Percentiles rank a stretch among this genome's conserved stretches.
Conservation (phyloP, 202 grass and related monocot species). For the Cymbopogon flexuosus region DNA sequence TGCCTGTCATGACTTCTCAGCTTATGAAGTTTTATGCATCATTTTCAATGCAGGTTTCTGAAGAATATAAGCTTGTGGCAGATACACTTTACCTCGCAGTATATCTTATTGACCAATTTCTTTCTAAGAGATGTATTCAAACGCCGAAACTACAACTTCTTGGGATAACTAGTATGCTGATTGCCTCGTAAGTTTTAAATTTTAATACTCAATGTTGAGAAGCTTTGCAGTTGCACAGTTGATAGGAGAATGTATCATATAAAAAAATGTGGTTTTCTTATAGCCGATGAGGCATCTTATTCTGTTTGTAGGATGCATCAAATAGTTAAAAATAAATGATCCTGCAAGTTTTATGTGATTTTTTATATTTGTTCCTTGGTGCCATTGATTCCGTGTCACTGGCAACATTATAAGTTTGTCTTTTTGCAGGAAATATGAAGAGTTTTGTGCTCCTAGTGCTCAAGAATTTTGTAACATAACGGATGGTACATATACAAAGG, state of each 20-base stretch:
- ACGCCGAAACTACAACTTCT: conserved; percentile 71
- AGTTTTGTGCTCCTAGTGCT: conserved; percentile 60
- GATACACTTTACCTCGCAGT: conserved; percentile 94
- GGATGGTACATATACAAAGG: conserved; percentile 61
- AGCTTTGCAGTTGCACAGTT: neutral
- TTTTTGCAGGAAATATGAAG: conserved; percentile 87
- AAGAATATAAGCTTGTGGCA: conserved; percentile 84
- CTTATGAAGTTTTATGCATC: conserved; percentile 24
- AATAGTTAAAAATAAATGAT: conserved; percentile 1
- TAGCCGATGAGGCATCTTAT: conserved; percentile 10
- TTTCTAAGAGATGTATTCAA: conserved; percentile 70
- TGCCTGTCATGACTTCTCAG: conserved; percentile 3
- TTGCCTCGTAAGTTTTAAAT: conserved; percentile 81
- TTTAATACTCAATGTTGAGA: conserved; percentile 20
- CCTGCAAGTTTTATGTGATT: neutral
- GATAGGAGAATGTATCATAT: conserved; percentile 25
- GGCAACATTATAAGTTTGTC: neutral
- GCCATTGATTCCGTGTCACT: neutral
- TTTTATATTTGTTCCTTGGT: conserved; percentile 5
- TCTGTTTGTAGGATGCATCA: neutral
- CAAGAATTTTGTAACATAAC: conserved; percentile 88
- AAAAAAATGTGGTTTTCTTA: neutral
- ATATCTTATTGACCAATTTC: conserved; percentile 68
- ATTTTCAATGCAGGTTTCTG: conserved; percentile 60
- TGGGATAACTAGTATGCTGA: conserved; percentile 95